Conservation (phyloP, 805 yeast genomes). For the Tetrapisispora iriomotensis region DNA sequence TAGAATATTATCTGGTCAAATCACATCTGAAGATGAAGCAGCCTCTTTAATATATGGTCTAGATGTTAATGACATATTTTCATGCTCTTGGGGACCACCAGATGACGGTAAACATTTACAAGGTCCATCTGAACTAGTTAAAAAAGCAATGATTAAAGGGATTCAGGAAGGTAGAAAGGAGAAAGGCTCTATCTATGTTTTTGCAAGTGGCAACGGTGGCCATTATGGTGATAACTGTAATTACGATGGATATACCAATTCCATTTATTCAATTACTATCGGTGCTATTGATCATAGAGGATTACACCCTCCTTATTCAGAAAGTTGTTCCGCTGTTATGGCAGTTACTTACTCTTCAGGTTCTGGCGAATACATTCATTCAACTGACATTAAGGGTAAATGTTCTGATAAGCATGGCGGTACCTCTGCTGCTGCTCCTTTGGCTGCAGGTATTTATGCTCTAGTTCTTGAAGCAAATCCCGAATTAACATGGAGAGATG, state of each 20-base stretch:
- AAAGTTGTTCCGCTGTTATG: constrained; percentile 89
- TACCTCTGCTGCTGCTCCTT: constrained; percentile 97
- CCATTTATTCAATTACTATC: constrained; percentile 88
- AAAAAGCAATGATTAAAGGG: constrained; percentile 77
- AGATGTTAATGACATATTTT: constrained; percentile 83
- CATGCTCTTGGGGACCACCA: constrained; percentile 98
- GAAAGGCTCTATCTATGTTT: constrained; percentile 83
- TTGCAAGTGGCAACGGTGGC: constrained; percentile 95
- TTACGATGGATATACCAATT: constrained; percentile 94
- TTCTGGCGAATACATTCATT: constrained; percentile 77
- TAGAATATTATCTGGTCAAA: constrained; percentile 71
- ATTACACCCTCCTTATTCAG: constrained; percentile 80
- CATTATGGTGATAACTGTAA: constrained; percentile 79
- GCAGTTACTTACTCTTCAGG: constrained; percentile 92
- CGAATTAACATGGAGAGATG: constrained; percentile 87
- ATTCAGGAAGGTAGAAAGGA: constrained; percentile 68
- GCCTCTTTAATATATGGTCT: constrained; percentile 71
- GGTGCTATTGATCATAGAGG: constrained; percentile 88
- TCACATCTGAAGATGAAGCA: constrained; percentile 86
- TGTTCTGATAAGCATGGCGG: constrained; percentile 85
- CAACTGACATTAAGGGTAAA: constrained; percentile 63
- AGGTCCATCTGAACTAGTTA: constrained; percentile 70
- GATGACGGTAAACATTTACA: constrained; percentile 86
- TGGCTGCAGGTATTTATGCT: constrained; percentile 93
- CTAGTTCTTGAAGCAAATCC: constrained; percentile 78